Base-by-base conservation (phyloP, 2,329 filamentous ascomycete species). In the Ustilaginoidea virens region DNA sequence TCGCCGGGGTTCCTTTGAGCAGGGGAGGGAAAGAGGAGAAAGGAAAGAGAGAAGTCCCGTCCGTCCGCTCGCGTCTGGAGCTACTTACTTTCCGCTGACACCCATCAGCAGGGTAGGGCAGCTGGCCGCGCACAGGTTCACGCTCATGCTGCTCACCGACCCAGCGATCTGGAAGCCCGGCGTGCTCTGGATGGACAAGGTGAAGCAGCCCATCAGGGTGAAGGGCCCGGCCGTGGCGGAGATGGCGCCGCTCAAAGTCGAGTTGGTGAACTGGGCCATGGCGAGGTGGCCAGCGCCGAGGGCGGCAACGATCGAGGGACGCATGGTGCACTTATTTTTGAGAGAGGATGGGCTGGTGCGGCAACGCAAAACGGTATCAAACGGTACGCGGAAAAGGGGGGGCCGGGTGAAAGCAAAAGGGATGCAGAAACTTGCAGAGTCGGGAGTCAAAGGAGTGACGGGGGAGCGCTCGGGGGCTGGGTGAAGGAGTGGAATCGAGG, bases 401-500 rank as follows among this genome's bases (percentile, higher is more conserved):
- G 35, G 25, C 29, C 5, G 29, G 30, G n/a, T 28, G 28, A 32
- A 22, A 25, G 12, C 6, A 23, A 13, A 23, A 12, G 7, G 8
- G 22, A 23, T 9, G 7, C n/a, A n/a, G n/a, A n/a, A n/a, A n/a
- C n/a, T n/a, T n/a, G n/a, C n/a, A n/a, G n/a, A n/a, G n/a, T n/a
- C n/a, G n/a, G n/a, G n/a, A n/a, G n/a, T n/a, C n/a, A 23, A 23
- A 23, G 7, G 22, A 23, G 22, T 23, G 22, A 12, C 6, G 22
- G 22, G n/a, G 7, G n/a, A 11, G 24, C 39, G 42, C 48, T 48
- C 45, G 40, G 42, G 36, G 13, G 22, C 8, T 5, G 14, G 31
- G 10, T 37, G 28, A 43, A 39, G 34, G 49, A 49, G 26, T 36
- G 45, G 38, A 42, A 44, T 49, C 48, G 45, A 51, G 47, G 45